Evolutionary conservation across 2,329 filamentous ascomycete genomes (phyloP), one percentile per base, ranked within the genome.

Genomic region (Talaromyces albobiverticillius): DNA sequence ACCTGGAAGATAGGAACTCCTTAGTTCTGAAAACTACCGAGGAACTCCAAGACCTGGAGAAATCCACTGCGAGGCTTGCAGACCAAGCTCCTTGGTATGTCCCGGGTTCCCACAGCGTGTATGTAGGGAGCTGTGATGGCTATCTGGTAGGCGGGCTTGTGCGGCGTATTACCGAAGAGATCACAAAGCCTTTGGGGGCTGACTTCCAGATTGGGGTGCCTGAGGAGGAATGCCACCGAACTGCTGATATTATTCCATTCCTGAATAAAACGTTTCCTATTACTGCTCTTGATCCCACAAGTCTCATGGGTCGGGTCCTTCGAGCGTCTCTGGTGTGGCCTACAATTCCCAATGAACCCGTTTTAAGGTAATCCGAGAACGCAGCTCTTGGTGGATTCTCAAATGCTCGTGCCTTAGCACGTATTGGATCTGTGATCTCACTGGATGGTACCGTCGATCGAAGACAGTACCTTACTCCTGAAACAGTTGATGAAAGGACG

Each of bases 191-290:
- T 3, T 52, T 64, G 5, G 29, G 31, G 1, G 62, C 59, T 4
- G 60, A 63, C 29, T 62, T 60, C 38, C 57, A 61, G 16, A 31
- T 61, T 16, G 60, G 61, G 5, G 29, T 50, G 11, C 10, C 10
- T 9, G 51, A 61, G 34, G 29, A 54, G 20, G 57, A 63, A 22
- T 58, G 54, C 48, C 1, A 9, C 3, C 58, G 60, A 4, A 31
- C 46, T 10, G 54, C 57, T 6, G 11, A 42, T 22, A 22, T 42
- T 42, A 42, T 42, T 25, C 40, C 40, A 9, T 36, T 36, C 32
- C 13, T 36, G 32, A 14, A 36, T 36, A n/a, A 36, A 16, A n/a
- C 16, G n/a, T 11, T 36, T 36, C 46, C 48, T 18, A 31, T 38
- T 16, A 42, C 48, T 8, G 32, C 29, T 31, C 31, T 54, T n/a